These are phyloP conservation scores for Talaromyces sp. DNA, from an alignment of 2,329 filamentous ascomycete species.

Conservation along the genomic window DNA sequence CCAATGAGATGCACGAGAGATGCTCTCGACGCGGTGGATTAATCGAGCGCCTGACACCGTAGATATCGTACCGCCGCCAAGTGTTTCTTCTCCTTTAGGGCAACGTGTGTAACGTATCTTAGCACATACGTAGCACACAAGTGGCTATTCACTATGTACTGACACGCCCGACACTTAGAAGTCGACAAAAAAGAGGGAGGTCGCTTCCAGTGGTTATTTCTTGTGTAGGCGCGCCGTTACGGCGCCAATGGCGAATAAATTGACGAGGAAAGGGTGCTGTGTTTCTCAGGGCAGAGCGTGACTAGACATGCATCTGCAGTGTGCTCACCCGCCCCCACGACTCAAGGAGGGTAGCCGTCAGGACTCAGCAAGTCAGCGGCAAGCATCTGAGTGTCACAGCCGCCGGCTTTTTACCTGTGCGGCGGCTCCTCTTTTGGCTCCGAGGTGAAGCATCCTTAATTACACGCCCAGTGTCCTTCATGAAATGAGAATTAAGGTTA, in stretches of 20 bases:
- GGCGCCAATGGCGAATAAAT: conserved; percentile 32
- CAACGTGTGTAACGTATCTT: not conserved
- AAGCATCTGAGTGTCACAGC: conserved; percentile 14
- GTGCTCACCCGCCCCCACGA: not conserved
- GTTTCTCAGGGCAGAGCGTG: not conserved
- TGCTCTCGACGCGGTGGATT: not conserved
- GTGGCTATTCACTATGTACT: not conserved
- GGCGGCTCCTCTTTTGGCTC: conserved; percentile 7
- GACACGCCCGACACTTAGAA: not conserved
- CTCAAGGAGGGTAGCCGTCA: not conserved
- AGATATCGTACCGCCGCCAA: not conserved
- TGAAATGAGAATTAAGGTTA: not conserved
- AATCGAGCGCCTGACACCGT: not conserved
- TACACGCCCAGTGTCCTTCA: not conserved
- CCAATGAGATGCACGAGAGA: conserved; percentile 3
- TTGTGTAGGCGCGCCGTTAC: conserved; percentile 25
- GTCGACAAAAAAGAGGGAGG: not conserved
- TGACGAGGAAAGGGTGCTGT: conserved; percentile 16
- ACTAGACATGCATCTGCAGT: conserved; percentile 1
- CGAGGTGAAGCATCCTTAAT: not conserved
- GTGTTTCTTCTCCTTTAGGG: not conserved
- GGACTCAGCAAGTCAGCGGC: not conserved
- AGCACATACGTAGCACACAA: not conserved
- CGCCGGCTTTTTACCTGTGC: conserved; percentile 5
- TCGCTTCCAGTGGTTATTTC: not conserved